A percentile compares a stretch with the other conserved stretches of the same genome.
Evolutionary conservation across 768 basidiomycete species (phyloP).

Genomic region (Mrakia hoshinonis): DNA sequence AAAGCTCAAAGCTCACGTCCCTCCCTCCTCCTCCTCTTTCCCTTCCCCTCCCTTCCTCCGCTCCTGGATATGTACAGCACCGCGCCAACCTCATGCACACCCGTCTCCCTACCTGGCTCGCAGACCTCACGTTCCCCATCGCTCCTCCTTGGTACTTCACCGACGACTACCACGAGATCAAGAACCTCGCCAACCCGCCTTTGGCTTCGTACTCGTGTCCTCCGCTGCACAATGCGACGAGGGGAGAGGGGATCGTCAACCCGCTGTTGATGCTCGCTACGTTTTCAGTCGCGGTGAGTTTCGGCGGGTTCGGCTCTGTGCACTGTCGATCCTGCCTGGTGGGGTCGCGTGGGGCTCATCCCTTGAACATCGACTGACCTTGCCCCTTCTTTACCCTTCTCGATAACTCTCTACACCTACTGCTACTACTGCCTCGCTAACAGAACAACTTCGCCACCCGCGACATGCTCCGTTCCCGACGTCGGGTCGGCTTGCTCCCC

Average conservation of each 20-base stretch:
- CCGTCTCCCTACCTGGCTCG: not conserved
- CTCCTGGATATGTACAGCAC: not conserved
- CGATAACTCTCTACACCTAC: constrained; percentile 38
- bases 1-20: not conserved
- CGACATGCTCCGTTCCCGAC: not conserved
- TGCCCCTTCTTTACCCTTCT: too few relatives aligned
- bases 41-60: not conserved
- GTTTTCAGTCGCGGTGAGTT: constrained; percentile 8
- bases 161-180: constrained; percentile 13
- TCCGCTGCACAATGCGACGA: not conserved
- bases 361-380: constrained; percentile 38
- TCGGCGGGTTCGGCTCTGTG: too few relatives aligned
- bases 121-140: not conserved
- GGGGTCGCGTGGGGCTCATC: not conserved
- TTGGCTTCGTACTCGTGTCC: not conserved
- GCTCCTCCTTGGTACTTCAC: not conserved
- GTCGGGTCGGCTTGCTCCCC: not conserved
- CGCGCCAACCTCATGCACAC: not conserved
- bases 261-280: not conserved
- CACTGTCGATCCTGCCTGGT: too few relatives aligned
- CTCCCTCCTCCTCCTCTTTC: not conserved
- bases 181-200: not conserved
- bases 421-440: not conserved
- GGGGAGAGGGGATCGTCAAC: not conserved
- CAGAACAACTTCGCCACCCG: not conserved